Conservation (phyloP, 768 basidiomycete genomes). For the Pleurotus sapidus region DNA sequence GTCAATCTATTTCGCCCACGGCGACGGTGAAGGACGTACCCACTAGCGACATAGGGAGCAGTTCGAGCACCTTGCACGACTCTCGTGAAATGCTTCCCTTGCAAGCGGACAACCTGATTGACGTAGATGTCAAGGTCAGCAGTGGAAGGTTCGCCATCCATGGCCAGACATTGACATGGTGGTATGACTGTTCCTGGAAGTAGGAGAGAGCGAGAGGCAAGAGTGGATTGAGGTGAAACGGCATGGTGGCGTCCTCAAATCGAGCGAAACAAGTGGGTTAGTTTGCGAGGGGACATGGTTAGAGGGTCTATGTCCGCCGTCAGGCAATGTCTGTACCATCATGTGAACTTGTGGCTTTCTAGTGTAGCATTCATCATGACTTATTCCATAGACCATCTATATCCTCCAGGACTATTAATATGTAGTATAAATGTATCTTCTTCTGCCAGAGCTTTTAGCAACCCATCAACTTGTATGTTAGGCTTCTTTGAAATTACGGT, state of each 20-base stretch:
- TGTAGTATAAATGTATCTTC: too few relatives aligned
- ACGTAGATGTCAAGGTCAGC: conserved; percentile 43
- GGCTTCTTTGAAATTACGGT: too few relatives aligned
- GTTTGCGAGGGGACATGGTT: conserved; percentile 1
- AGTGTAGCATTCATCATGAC: too few relatives aligned
- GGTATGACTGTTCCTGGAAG: conserved; percentile 43
- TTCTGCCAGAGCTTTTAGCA: too few relatives aligned
- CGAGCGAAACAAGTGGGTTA: background rate
- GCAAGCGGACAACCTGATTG: conserved; percentile 24
- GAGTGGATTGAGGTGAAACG: conserved; percentile 35
- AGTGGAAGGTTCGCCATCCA: conserved; percentile 39
- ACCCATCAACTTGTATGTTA: too few relatives aligned
- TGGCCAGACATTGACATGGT: conserved; percentile 52
- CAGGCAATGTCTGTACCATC: background rate
- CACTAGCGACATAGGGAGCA: conserved; percentile 7
- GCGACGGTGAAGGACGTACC: background rate
- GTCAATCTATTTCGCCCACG: background rate
- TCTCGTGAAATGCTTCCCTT: conserved; percentile 13
- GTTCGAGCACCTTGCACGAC: conserved; percentile 4
- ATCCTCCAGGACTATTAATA: too few relatives aligned
- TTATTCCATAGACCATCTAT: too few relatives aligned
- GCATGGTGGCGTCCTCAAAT: conserved; percentile 25
- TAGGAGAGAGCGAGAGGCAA: conserved; percentile 28
- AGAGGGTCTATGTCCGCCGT: conserved; percentile 1
- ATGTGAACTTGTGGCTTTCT: background rate